A percentile compares a stretch with the other conserved stretches of the same genome.
phyloP scores from a whole-genome alignment of 1,139 yeast genomes.

The Zygosaccharomyces sapae region DNA sequence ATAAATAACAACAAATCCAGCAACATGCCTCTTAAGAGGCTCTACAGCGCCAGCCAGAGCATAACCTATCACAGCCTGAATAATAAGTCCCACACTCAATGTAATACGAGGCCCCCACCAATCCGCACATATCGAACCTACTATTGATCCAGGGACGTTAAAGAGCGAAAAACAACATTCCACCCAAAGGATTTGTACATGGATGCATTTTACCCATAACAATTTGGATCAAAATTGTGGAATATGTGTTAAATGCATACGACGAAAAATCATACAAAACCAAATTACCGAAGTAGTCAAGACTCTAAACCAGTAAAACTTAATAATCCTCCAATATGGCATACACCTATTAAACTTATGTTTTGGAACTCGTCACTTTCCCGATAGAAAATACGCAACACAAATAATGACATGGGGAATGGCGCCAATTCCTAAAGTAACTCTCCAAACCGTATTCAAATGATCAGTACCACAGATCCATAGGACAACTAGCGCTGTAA shows the following conservation, averaged over 20 bases:
- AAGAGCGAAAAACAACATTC: conserved; percentile 87
- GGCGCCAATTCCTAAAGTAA: conserved; percentile 90
- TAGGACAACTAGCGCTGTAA: conserved; percentile 78
- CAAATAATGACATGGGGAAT: conserved; percentile 74
- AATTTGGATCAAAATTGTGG: conserved; percentile 59
- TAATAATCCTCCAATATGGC: conserved; percentile 67
- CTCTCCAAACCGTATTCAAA: conserved; percentile 83
- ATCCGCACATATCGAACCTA: conserved; percentile 79
- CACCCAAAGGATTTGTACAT: conserved; percentile 81
- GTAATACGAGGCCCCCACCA: conserved; percentile 85
- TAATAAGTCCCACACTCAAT: conserved; percentile 58
- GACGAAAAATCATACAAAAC: conserved; percentile 89
- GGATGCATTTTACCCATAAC: conserved; percentile 52
- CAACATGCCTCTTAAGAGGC: conserved; percentile 56
- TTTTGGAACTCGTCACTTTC: conserved; percentile 71
- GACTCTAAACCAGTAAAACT: conserved; percentile 83
- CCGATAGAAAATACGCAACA: conserved; percentile 67
- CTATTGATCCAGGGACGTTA: conserved; percentile 82
- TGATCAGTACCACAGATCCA: conserved; percentile 75
- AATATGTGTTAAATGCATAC: conserved; percentile 83
- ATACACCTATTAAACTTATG: conserved; percentile 64
- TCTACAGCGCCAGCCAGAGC: conserved; percentile 74
- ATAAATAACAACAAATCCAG: conserved; percentile 75
- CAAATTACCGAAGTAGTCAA: conserved; percentile 69
- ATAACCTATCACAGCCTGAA: conserved; percentile 80